phyloP scores from a whole-genome alignment of 1,284 basidiomycete species.

The Ustilago vetiveriae region DNA sequence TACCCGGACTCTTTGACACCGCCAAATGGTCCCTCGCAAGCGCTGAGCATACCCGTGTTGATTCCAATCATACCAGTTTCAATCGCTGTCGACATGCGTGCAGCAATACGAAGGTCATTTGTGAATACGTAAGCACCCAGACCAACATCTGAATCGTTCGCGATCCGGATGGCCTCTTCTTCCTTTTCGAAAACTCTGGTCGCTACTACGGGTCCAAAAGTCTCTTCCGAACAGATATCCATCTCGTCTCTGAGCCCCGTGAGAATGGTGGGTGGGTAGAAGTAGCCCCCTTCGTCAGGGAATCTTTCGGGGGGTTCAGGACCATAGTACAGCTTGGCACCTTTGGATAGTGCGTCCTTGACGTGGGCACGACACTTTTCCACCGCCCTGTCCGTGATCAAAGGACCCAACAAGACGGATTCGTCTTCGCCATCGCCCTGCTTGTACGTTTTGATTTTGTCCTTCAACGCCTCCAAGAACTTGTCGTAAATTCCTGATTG shows the following conservation, averaged over 20 bases:
- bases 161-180: conserved; percentile 44
- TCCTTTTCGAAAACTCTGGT: conserved; percentile 54
- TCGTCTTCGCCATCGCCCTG: conserved; percentile 47
- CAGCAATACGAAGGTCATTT: conserved; percentile 33
- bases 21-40: conserved; percentile 37
- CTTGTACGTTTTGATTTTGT: conserved; percentile 31
- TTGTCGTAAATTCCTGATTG: conserved; percentile 40
- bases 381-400: conserved; percentile 38
- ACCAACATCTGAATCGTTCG: conserved; percentile 48
- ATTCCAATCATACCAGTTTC: conserved; percentile 53
- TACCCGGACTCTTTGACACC: conserved; percentile 43
- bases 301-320: conserved; percentile 3
- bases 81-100: conserved; percentile 35
- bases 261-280: conserved; percentile 58
- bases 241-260: conserved; percentile 42
- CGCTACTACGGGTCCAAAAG: conserved; percentile 57
- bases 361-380: conserved; percentile 44
- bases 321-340: conserved; percentile 37
- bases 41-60: conserved; percentile 51
- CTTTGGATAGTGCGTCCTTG: conserved; percentile 30
- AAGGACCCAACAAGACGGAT: conserved; percentile 22
- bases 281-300: conserved; percentile 34
- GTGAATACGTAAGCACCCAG: conserved; percentile 53
- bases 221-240: conserved; percentile 54
- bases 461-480: conserved; percentile 25